Evolutionary conservation across 2,329 filamentous ascomycete genomes (phyloP), one percentile per base, ranked within the genome.

Genomic region (Coniochaeta sp.): DNA sequence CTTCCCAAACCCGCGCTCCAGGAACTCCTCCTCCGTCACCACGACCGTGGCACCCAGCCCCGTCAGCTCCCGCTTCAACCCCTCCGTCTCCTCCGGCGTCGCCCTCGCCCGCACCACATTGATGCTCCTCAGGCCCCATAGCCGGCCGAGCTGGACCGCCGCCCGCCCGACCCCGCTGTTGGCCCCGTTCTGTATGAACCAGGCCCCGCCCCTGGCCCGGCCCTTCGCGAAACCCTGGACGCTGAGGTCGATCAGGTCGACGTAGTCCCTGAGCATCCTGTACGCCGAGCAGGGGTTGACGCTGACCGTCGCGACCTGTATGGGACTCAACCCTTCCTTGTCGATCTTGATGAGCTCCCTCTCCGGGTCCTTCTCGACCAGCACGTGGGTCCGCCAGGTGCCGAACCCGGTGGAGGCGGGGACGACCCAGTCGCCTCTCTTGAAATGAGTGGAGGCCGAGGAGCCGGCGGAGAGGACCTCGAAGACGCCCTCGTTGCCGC

Each of bases 121-220:
- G 74, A 99, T 89, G 70, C 89, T 96, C 69, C 91, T 88, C 69
- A 95, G 83, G 0, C 93, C 93, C 93, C 93, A 98, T 59, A 91
- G 81, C 67, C 78, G 81, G 1, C 85, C 93, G 1, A 99, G 79
- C 76, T 99, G 95, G 65, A 98, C 95, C 12, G 91, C 93, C 2
- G 93, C 90, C 43, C 95, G 81, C 1, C 95, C 95, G 17, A 99
- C 95, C 12, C 92, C 95, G 47, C 87, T 91, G 75, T 99, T 99
- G 43, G 93, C 95, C 8, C 93, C 95, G 72, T 99, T 99, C 76
- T 99, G 95, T 55, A 99, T 87, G 71, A 97, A 91, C 93, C 93
- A 99, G 60, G 96, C 89, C 59, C 93, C 90, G n/a, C 86, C 83
- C 60, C 90, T 96, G 61, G 93, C 87, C 79, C 34, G 26, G 57